Percentiles rank a stretch among this genome's conserved stretches.
These are phyloP conservation scores for Thielaviopsis cerberus DNA, from an alignment of 2,329 filamentous ascomycete genomes.

Conservation along the genomic window DNA sequence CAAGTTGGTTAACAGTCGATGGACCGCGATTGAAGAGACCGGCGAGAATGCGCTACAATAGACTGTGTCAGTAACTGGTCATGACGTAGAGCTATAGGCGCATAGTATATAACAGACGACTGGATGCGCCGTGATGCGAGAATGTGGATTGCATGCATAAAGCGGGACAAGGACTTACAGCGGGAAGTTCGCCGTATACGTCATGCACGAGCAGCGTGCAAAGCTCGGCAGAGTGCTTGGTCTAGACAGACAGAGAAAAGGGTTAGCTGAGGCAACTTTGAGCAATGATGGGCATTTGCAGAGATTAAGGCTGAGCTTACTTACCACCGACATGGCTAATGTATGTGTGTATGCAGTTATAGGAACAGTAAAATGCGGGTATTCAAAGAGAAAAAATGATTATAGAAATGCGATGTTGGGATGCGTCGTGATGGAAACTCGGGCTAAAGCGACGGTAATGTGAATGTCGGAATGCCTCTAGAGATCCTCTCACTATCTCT, in stretches of 20 bases:
- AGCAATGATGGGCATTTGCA: not conserved
- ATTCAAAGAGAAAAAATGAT: not conserved
- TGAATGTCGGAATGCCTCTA: conserved; percentile 39
- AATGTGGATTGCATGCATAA: conserved; percentile 12
- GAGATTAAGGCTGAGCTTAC: conserved; percentile 13
- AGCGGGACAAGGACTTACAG: conserved; percentile 39
- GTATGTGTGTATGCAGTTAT: not conserved
- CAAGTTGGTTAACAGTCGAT: conserved; percentile 50
- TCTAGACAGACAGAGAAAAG: conserved; percentile 23
- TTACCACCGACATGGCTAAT: conserved; percentile 19
- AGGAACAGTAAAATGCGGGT: not conserved
- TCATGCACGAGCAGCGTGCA: conserved; percentile 79
- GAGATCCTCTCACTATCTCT: conserved; percentile 63
- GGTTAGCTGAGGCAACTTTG: not conserved
- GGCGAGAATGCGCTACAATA: conserved; percentile 58
- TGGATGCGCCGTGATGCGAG: not conserved
- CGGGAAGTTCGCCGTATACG: conserved; percentile 75
- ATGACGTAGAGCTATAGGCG: not conserved
- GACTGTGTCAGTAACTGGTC: not conserved
- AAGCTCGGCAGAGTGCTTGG: conserved; percentile 65
- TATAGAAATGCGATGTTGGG: not conserved
- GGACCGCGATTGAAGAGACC: conserved; percentile 63
- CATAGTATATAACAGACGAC: not conserved
- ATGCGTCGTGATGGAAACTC: not conserved
- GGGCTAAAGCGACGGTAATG: not conserved